phyloP scores from a whole-genome alignment of 2,329 filamentous ascomycete genomes.

The Xylariaceae sp. region DNA sequence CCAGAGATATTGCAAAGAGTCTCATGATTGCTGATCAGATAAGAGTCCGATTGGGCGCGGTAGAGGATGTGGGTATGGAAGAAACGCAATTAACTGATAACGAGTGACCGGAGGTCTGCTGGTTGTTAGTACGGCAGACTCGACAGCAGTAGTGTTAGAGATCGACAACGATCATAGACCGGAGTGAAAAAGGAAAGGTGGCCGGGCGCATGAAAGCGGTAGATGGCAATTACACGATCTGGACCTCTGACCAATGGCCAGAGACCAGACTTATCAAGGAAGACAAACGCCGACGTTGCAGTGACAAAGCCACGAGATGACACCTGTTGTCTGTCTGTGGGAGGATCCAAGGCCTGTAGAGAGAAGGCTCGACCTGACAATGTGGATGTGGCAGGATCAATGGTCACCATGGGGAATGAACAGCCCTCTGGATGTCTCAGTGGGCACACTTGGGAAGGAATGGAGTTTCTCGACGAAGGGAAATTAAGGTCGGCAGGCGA shows the following conservation, averaged over 20 bases:
- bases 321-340: constrained; percentile 6
- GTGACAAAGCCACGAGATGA: constrained; percentile 15
- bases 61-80: too few species aligned
- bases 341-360: constrained; percentile 7
- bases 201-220: constrained; percentile 13
- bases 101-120: constrained; percentile 19
- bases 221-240: constrained; percentile 7
- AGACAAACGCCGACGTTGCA: constrained; percentile 17
- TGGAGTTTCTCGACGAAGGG: constrained; percentile 21
- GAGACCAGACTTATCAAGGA: constrained; percentile 11
- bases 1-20: constrained; percentile 32
- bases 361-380: too few species aligned
- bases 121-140: too few species aligned
- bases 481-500: constrained; percentile 4
- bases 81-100: constrained; percentile 18
- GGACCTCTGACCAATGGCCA: constrained; percentile 20
- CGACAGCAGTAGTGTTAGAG: too few species aligned
- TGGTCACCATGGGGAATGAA: constrained; percentile 15
- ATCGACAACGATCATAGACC: too few species aligned
- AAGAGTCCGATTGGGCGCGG: constrained; percentile 2
- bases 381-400: not conserved
- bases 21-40: constrained; percentile 37
- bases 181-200: constrained; percentile 14
- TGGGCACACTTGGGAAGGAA: constrained; percentile 18
- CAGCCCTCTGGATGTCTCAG: constrained; percentile 13